These are phyloP conservation scores for Diversispora eburnea DNA, from an alignment of 192 early-diverging fungal species.

Conservation along the genomic window DNA sequence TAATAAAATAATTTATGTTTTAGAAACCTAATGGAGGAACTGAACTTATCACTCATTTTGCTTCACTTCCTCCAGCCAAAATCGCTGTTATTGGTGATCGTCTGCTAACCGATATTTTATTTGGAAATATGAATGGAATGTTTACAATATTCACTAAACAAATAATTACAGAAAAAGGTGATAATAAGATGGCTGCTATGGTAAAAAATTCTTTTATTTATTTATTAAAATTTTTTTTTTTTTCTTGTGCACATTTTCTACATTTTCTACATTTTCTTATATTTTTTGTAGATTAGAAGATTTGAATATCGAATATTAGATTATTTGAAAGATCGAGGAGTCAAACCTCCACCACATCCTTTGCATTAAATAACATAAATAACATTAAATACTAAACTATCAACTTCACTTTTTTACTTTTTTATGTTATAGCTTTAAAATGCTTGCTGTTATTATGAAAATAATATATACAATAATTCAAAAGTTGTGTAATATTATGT, in stretches of 20 bases:
- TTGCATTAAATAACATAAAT: no score
- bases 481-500: no score
- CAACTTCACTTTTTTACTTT: no score
- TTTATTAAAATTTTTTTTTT: no score
- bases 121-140: constrained; percentile 75
- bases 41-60: constrained; percentile 53
- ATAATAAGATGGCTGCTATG: constrained; percentile 66
- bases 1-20: constrained; percentile 27
- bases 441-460: no score
- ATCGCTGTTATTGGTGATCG: constrained; percentile 87
- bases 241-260: no score
- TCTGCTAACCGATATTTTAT: constrained; percentile 79
- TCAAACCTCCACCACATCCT: neutral
- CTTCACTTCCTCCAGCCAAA: constrained; percentile 34
- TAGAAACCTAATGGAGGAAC: constrained; percentile 79
- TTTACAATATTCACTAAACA: constrained; percentile 65
- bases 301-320: neutral
- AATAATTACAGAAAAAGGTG: constrained; percentile 69
- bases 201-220: constrained; percentile 28
- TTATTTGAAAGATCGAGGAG: neutral
- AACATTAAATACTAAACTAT: no score
- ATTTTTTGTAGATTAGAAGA: neutral
- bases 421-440: no score
- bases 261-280: no score
- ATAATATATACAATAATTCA: no score